Conservation (phyloP, 2,329 filamentous ascomycete genomes). For the Chrysoporthe cubensis region DNA sequence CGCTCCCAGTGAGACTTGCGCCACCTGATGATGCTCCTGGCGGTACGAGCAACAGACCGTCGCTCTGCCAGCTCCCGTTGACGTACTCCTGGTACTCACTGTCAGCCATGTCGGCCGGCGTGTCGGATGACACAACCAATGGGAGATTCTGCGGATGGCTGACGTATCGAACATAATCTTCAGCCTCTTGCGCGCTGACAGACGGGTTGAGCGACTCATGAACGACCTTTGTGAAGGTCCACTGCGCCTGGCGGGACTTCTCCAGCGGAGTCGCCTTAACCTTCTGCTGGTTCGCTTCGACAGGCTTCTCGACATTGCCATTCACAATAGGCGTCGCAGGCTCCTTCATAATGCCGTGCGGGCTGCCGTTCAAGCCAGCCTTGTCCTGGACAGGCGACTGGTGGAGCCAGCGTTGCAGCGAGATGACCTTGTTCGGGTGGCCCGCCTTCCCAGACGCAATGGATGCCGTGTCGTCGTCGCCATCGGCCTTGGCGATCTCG, state of each 20-base stretch:
- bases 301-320: conserved; percentile 29
- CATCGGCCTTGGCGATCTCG: conserved; percentile 39
- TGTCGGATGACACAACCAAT: conserved; percentile 73
- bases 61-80: conserved; percentile 67
- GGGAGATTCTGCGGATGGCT: conserved; percentile 87
- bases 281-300: conserved; percentile 38
- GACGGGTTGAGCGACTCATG: conserved; percentile 83
- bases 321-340: conserved; percentile 31
- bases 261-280: conserved; percentile 66
- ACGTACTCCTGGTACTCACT: conserved; percentile 82
- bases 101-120: conserved; percentile 57
- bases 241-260: conserved; percentile 82
- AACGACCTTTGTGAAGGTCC: conserved; percentile 86
- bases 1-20: conserved; percentile 41
- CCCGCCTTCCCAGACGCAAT: conserved; percentile 41
- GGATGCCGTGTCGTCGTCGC: conserved; percentile 48
- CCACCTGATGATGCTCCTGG: conserved; percentile 57
- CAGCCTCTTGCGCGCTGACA: conserved; percentile 74
- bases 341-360: conserved; percentile 63
- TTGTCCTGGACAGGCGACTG: conserved; percentile 43
- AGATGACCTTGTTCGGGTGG: conserved; percentile 50
- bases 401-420: conserved; percentile 66
- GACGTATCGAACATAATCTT: conserved; percentile 89
- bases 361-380: conserved; percentile 28
- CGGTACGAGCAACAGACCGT: conserved; percentile 55